Evolutionary conservation across 345 rosid genomes (phyloP), one percentile per base, ranked within the genome.

Genomic region (Mallotus nudiflorus): DNA sequence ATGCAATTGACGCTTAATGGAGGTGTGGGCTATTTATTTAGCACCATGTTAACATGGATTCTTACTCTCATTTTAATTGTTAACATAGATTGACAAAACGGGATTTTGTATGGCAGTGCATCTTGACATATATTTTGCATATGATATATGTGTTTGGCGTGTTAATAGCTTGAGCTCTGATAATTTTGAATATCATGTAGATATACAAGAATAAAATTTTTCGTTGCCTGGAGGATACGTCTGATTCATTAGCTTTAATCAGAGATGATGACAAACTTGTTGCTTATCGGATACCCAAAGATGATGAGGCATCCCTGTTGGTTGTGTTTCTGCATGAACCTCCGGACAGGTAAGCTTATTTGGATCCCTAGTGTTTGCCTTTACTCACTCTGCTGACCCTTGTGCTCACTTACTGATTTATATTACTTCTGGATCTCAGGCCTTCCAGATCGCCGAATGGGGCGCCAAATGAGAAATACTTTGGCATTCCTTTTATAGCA

Each of bases 401-500:
- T 18, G 28, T 56, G 12, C 3, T 40, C 33, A 6, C 57, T 31
- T 70, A 39, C 59, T 73, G 65, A 29, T 19, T 55, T 67, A 22
- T 73, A 46, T 25, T 14, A 68, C 27, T 31, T 57, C 22, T 69
- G 58, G 50, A 68, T 45, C 25, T 53, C 73, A 80, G 91, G 81
- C 15, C 62, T 60, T 37, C 19, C 37, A 33, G 22, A 67, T 77
- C 53, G 70, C 55, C 58, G 72, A 56, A 27, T 24, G 33, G 42
- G 59, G 14, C 16, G 14, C 35, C 67, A 51, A 51, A 67, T n/a
- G 25, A 50, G 75, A 77, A 77, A 24, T 42, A 39, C 24, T 86
- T 88, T 57, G 87, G 90, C 76, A 73, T 82, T 72, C 93, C 90
- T 53, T 78, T 88, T 54, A 83, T 86, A 24, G 76, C 84, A 28